These are phyloP conservation scores for Erythrophleum ivorense DNA, from an alignment of 331 rosid species.

Conservation along the genomic window DNA sequence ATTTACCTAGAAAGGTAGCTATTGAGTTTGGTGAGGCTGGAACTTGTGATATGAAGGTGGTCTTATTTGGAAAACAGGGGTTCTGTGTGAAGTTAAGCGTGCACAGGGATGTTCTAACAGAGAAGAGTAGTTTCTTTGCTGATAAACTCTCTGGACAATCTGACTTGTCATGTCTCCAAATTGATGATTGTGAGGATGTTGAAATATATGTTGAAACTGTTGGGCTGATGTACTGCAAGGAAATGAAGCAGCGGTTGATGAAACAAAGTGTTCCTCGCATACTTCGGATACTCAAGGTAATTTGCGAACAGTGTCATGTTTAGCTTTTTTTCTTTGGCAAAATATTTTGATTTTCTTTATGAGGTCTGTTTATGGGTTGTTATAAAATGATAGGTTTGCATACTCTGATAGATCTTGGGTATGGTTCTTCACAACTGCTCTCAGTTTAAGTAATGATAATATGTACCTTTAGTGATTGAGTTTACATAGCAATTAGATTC, in stretches of 20 bases:
- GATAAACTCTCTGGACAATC: constrained; percentile 61
- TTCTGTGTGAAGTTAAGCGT: constrained; percentile 90
- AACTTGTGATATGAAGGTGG: constrained; percentile 84
- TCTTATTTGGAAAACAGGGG: constrained; percentile 86
- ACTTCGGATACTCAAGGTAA: constrained; percentile 88
- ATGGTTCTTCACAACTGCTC: background rate
- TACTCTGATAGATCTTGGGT: background rate
- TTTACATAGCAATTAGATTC: constrained; percentile 13
- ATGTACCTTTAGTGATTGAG: background rate
- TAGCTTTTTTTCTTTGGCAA: background rate
- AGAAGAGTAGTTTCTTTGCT: constrained; percentile 73
- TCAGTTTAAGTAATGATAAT: background rate
- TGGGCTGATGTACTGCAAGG: constrained; percentile 96
- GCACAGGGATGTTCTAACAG: constrained; percentile 72
- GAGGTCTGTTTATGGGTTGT: background rate
- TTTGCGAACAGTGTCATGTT: background rate
- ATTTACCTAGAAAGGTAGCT: constrained; percentile 89
- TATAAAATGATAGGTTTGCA: background rate
- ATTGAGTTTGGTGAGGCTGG: constrained; percentile 98
- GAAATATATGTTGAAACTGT: constrained; percentile 90
- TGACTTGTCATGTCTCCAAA: constrained; percentile 63
- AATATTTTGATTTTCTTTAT: background rate
- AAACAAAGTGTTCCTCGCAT: constrained; percentile 90
- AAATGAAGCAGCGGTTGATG: constrained; percentile 87
- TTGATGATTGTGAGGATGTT: constrained; percentile 88